Conservation (phyloP, 2,329 filamentous ascomycete species). For the Neofusicoccum sp. region DNA sequence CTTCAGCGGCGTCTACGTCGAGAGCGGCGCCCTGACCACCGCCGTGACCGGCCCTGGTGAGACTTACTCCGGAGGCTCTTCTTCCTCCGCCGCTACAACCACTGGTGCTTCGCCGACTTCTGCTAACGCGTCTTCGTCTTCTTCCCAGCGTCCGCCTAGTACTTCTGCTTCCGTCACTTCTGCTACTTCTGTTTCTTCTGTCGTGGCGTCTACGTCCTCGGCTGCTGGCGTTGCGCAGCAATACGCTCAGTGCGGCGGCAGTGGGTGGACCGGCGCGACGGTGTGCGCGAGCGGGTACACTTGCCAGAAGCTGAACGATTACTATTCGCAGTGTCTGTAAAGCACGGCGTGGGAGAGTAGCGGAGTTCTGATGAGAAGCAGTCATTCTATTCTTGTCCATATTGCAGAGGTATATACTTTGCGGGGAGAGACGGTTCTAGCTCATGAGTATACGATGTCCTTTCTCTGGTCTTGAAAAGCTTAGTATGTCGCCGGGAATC, state of each 20-base stretch:
- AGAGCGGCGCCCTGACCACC: conserved; percentile 51
- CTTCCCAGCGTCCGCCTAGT: background rate
- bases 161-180: background rate
- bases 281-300: conserved; percentile 24
- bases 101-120: background rate
- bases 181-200: background rate
- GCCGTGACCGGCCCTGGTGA: conserved; percentile 24
- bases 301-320: conserved; percentile 22
- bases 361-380: too few relatives aligned
- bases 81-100: background rate
- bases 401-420: background rate
- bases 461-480: background rate
- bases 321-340: conserved; percentile 26
- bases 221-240: background rate
- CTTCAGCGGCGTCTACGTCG: conserved; percentile 70
- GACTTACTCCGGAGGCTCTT: conserved; percentile 5
- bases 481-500: conserved; percentile 36
- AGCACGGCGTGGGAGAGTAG: background rate
- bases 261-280: conserved; percentile 23
- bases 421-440: too few relatives aligned
- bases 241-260: conserved; percentile 24
- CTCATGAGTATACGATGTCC: too few relatives aligned
- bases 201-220: background rate
- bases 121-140: background rate
- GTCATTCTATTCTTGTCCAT: background rate